Evolutionary conservation across 1,139 yeast species (phyloP).

Genomic region (Ogataea hybrid): DNA sequence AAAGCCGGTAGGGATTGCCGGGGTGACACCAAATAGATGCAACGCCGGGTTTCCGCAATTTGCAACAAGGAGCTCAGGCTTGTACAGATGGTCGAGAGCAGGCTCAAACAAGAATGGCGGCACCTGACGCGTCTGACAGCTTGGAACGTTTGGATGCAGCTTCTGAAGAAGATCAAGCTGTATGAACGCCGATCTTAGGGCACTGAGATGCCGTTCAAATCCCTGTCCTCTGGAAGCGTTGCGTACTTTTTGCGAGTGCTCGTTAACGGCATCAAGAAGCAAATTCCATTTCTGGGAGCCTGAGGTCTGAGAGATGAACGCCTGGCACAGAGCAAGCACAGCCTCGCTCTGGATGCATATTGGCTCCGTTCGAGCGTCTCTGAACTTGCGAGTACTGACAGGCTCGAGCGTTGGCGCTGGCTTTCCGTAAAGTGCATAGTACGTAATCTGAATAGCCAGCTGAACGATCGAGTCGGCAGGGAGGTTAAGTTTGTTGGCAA

Average conservation of each 20-base stretch:
- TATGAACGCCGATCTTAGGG: slow-evolving; percentile 51
- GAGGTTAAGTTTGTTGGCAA: slow-evolving; percentile 50
- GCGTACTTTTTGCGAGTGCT: slow-evolving; percentile 48
- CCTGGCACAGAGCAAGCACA: slow-evolving; percentile 54
- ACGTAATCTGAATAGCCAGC: slow-evolving; percentile 64
- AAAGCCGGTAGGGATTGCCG: slow-evolving; percentile 71
- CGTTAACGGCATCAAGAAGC: slow-evolving; percentile 50
- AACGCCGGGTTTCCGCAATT: slow-evolving; percentile 83
- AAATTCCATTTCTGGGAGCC: slow-evolving; percentile 46
- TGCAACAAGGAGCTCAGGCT: slow-evolving; percentile 40
- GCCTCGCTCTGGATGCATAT: slow-evolving; percentile 60
- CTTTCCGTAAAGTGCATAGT: slow-evolving; percentile 71
- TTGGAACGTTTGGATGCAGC: slow-evolving; percentile 34
- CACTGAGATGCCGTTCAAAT: slow-evolving; percentile 68
- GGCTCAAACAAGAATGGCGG: slow-evolving; percentile 42
- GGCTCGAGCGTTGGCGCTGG: slow-evolving; percentile 70
- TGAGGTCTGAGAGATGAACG: slow-evolving; percentile 53
- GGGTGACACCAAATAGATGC: slow-evolving; percentile 71
- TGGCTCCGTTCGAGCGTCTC: slow-evolving; percentile 66
- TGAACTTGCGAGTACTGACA: slow-evolving; percentile 65
- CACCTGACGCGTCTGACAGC: slow-evolving; percentile 8
- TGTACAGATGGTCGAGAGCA: slow-evolving; percentile 33
- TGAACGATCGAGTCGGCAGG: slow-evolving; percentile 69
- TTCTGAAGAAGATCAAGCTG: slow-evolving; percentile 43
- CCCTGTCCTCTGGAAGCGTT: slow-evolving; percentile 62